phyloP scores from a whole-genome alignment of 306 rosid genomes.

The Cyamopsis tetragonoloba region DNA sequence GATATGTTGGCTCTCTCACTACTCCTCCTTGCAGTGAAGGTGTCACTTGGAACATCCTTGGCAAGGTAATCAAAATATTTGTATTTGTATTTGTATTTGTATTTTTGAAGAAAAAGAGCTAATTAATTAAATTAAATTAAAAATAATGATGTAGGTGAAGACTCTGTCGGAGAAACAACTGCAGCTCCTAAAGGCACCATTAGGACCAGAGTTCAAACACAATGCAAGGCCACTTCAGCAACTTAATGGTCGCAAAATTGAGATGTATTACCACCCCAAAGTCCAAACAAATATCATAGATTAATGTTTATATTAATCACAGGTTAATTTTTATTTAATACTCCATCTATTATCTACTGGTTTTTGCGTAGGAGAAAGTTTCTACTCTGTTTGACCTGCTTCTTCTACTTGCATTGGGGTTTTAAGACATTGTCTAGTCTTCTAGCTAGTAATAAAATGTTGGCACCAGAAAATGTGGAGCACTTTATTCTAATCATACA shows the following conservation, averaged over 20 bases:
- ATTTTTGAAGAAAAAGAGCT: background rate
- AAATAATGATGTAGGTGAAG: slow-evolving; percentile 54
- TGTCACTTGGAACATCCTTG: slow-evolving; percentile 66
- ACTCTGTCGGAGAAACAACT: slow-evolving; percentile 57
- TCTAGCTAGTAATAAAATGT: background rate
- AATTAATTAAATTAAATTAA: background rate
- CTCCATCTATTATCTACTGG: background rate
- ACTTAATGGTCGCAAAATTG: slow-evolving; percentile 60
- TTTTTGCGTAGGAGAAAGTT: background rate
- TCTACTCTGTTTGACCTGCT: background rate
- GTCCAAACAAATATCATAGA: background rate
- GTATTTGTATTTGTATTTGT: background rate
- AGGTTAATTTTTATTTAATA: too few relatives aligned
- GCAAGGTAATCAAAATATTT: slow-evolving; percentile 42
- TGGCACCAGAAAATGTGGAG: background rate
- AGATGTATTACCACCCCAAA: slow-evolving; percentile 16
- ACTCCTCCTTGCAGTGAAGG: slow-evolving; percentile 82
- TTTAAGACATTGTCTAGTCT: background rate
- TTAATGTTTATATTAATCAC: background rate
- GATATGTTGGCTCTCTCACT: slow-evolving; percentile 81
- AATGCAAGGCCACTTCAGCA: slow-evolving; percentile 74
- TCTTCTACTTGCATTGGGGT: background rate
- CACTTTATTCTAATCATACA: background rate
- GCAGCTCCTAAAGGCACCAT: slow-evolving; percentile 52
- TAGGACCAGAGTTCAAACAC: slow-evolving; percentile 36